These are phyloP conservation scores for Lodderomyces metapsilosis DNA, from an alignment of 1,139 yeast genomes.

Conservation along the genomic window DNA sequence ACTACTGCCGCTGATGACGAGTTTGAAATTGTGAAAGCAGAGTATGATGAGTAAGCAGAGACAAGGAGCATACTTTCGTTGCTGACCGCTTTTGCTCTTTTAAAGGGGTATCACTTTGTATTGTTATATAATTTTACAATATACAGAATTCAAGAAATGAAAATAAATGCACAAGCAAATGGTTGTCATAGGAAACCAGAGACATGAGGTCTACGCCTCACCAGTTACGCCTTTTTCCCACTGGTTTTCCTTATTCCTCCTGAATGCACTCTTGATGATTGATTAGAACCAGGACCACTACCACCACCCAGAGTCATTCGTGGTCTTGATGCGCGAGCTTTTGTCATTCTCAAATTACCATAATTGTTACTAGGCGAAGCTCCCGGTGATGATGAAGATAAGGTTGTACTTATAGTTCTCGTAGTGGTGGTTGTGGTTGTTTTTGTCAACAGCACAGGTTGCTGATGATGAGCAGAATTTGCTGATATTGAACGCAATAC, in stretches of 20 bases:
- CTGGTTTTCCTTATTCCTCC: conserved; percentile 43
- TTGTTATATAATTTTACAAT: neutral
- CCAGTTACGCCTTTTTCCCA: conserved; percentile 17
- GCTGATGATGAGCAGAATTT: conserved; percentile 31
- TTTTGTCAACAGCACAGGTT: conserved; percentile 43
- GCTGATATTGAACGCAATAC: conserved; percentile 44
- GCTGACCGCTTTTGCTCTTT: too few relatives aligned
- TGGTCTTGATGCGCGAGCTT: conserved; percentile 23
- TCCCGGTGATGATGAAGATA: conserved; percentile 36
- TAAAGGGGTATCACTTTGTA: conserved; percentile 4
- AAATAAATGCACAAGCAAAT: neutral
- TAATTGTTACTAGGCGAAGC: conserved; percentile 21
- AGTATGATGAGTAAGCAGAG: conserved; percentile 31
- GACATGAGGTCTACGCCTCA: neutral
- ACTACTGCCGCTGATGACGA: conserved; percentile 32
- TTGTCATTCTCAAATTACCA: conserved; percentile 28
- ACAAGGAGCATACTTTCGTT: too few relatives aligned
- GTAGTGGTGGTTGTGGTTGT: conserved; percentile 52
- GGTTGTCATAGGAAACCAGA: too few relatives aligned
- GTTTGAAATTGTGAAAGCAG: conserved; percentile 40
- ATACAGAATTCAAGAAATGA: neutral
- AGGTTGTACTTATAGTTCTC: conserved; percentile 44
- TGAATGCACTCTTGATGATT: conserved; percentile 27
- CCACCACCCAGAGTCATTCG: conserved; percentile 8
- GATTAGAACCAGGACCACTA: conserved; percentile 5